Evolutionary conservation across 805 yeast genomes (phyloP).

Genomic region (Saturnispora serradocipensis): DNA sequence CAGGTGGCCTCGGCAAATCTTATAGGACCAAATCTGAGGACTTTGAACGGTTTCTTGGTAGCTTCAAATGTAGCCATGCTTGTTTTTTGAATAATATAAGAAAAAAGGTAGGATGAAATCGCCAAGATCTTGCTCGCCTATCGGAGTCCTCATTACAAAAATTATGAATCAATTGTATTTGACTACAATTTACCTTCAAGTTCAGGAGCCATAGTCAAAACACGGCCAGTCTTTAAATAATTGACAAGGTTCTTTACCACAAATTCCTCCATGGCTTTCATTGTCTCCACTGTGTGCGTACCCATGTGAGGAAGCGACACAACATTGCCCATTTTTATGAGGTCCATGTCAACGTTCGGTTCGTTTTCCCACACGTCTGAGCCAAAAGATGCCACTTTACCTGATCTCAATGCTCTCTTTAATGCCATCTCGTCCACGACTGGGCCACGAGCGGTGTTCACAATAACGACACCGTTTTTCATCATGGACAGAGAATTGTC

Average conservation of each 20-base stretch:
- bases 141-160: neutral
- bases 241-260: conserved; percentile 58
- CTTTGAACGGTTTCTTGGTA: conserved; percentile 38
- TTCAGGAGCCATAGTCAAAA: conserved; percentile 77
- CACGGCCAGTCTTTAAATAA: conserved; percentile 57
- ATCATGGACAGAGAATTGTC: conserved; percentile 50
- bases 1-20: conserved; percentile 56
- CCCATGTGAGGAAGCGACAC: conserved; percentile 86
- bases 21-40: conserved; percentile 57
- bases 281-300: conserved; percentile 67
- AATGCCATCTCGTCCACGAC: conserved; percentile 61
- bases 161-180: neutral
- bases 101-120: neutral
- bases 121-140: neutral
- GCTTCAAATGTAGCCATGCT: conserved; percentile 17
- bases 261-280: conserved; percentile 70
- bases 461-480: conserved; percentile 70
- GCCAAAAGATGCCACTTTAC: conserved; percentile 61
- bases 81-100: neutral
- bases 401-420: conserved; percentile 45
- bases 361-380: conserved; percentile 71
- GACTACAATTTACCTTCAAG: conserved; percentile 23
- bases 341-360: conserved; percentile 59
- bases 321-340: conserved; percentile 56
- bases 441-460: conserved; percentile 87